Base-by-base conservation (phyloP, 441 rosid genomes). In the Arabidopsis hybrid region DNA sequence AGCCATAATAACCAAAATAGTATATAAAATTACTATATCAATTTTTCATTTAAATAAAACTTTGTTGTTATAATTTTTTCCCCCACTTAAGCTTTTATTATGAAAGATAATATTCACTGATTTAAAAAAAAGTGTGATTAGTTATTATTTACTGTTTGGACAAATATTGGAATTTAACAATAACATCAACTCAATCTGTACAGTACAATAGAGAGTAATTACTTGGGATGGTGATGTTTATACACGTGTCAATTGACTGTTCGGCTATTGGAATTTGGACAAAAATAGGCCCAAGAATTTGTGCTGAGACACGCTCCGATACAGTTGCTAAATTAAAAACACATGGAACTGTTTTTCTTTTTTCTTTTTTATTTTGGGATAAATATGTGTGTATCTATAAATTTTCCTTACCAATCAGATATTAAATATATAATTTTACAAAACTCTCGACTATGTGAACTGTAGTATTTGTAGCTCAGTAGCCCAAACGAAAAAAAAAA, bases 221-320 rank as follows among this genome's bases (percentile, higher is more conserved):
- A 47, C 47, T 47, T 40, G 36, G 10, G 42, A 36, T 69, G 60
- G 70, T 39, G 65, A 63, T 62, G 71, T 69, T 29, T 45, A n/a
- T 31, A 64, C 66, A 69, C 79, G 75, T 76, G 79, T 63, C 71
- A 60, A 13, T 1, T 31, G 49, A 10, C 50, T 64, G 66, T 63
- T 64, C 8, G 55, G 45, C 38, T 62, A 63, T 45, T 46, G 16
- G 60, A 63, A 55, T 63, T 74, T 70, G 31, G 75, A 56, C 79
- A 64, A 46, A 69, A 69, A 63, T 63, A 56, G 74, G 46, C 74
- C 74, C 70, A 69, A 69, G 73, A 75, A 75, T 75, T 75, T 62
- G 53, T 69, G 74, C 65, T 55, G 70, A 75, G 50, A 75, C 70
- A 60, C 79, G 69, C 74, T 69, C 74, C 74, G 59, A 61, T 69